These are phyloP conservation scores for Kodamaea plutei DNA, from an alignment of 1,139 yeast genomes.

Conservation along the genomic window DNA sequence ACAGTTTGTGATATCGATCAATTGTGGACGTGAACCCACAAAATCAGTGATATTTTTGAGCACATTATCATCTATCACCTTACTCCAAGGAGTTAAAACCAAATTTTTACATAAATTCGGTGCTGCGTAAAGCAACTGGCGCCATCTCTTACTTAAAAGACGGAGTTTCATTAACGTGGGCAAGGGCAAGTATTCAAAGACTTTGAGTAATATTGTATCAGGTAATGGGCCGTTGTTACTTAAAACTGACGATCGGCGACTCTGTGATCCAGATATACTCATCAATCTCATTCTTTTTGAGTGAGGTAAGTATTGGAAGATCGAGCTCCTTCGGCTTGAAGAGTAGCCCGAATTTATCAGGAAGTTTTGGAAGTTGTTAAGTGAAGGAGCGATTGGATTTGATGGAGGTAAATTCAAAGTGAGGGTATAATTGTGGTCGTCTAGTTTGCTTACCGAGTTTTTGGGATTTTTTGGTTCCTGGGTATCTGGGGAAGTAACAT, in stretches of 20 bases:
- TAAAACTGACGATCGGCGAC: constrained; percentile 56
- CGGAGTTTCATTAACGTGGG: constrained; percentile 57
- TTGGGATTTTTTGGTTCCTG: constrained; percentile 10
- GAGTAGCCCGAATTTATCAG: constrained; percentile 8
- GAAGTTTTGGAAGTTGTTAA: constrained; percentile 26
- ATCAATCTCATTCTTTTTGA: constrained; percentile 49
- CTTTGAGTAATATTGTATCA: constrained; percentile 49
- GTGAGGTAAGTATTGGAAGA: constrained; percentile 50
- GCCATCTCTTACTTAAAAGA: constrained; percentile 59
- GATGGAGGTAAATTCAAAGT: constrained; percentile 29
- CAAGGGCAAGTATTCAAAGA: constrained; percentile 50
- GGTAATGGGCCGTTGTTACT: constrained; percentile 53
- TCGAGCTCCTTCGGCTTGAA: constrained; percentile 8
- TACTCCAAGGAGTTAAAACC: constrained; percentile 60
- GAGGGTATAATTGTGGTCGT: constrained; percentile 7
- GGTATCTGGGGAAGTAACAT: constrained; percentile 9
- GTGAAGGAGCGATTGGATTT: constrained; percentile 31
- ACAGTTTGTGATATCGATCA: constrained; percentile 65
- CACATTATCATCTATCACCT: constrained; percentile 53
- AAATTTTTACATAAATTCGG: constrained; percentile 46
- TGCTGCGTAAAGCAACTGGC: constrained; percentile 57
- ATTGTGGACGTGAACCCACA: constrained; percentile 63
- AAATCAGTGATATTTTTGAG: constrained; percentile 59
- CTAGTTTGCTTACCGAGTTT: constrained; percentile 7
- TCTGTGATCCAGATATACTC: constrained; percentile 29